Percentiles rank a stretch among this genome's conserved stretches.
These are phyloP conservation scores for Sequoiadendron giganteum DNA, from an alignment of 75 land plant species.

Conservation along the genomic window DNA sequence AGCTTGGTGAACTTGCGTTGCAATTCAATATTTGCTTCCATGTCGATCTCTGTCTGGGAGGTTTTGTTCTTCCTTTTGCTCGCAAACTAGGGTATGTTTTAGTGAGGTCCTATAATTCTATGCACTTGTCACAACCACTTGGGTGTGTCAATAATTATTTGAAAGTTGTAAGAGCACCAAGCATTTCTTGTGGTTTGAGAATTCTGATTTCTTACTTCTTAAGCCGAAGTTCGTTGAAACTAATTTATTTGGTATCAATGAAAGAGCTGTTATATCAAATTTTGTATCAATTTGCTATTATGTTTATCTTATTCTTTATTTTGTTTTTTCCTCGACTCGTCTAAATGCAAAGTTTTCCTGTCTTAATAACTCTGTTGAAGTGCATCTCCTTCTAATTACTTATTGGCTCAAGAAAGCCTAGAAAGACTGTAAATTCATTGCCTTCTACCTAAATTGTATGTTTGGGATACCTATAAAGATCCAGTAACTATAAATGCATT, in stretches of 20 bases:
- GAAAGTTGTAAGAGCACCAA: neutral
- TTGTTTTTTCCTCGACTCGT: neutral
- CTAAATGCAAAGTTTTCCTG: neutral
- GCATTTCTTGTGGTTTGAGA: neutral
- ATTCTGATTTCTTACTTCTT: neutral
- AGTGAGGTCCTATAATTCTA: neutral
- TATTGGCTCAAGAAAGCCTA: neutral
- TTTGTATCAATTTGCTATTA: neutral
- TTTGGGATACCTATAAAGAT: neutral
- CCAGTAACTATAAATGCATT: neutral
- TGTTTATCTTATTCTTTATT: neutral
- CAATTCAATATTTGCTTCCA: conserved; percentile 73
- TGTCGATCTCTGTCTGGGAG: conserved; percentile 98
- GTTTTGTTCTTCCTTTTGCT: conserved; percentile 97
- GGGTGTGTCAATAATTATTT: neutral
- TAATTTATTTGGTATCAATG: neutral
- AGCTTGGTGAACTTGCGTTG: conserved; percentile 78
- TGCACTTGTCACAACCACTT: neutral
- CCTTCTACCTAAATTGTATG: neutral
- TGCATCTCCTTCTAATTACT: neutral
- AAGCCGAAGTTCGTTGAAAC: neutral
- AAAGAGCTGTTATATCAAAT: neutral
- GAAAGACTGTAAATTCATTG: neutral
- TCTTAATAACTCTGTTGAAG: neutral
- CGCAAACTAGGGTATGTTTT: conserved; percentile 84